Conservation (phyloP, 208 protist species). For the Tritrichomonas musculus region DNA sequence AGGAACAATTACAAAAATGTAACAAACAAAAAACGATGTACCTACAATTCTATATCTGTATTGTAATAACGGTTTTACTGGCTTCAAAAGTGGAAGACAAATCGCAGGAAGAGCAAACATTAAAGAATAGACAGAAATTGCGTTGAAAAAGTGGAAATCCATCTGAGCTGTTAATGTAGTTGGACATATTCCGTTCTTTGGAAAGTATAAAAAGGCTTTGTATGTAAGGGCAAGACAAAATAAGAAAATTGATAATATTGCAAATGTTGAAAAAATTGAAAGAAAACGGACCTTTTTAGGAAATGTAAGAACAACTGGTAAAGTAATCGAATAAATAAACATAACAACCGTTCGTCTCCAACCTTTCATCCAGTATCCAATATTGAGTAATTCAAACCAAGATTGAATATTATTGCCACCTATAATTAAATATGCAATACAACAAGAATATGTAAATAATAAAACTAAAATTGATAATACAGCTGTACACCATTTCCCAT, state of each 20-base stretch:
- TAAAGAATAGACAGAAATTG: neutral
- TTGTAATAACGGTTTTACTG: neutral
- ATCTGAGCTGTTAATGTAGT: neutral
- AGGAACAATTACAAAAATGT: neutral
- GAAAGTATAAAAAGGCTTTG: neutral
- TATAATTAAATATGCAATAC: neutral
- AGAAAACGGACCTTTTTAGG: neutral
- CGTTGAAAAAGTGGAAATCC: neutral
- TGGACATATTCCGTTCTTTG: neutral
- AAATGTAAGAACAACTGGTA: neutral
- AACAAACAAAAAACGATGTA: neutral
- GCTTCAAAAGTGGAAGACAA: neutral
- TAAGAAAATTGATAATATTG: neutral
- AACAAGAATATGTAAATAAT: neutral
- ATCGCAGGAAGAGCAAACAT: neutral
- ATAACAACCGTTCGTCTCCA: neutral
- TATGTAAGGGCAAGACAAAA: neutral
- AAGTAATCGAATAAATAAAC: neutral
- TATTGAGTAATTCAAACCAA: neutral
- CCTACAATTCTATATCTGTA: neutral
- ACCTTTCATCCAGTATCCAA: neutral
- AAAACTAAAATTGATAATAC: neutral
- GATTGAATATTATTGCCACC: neutral
- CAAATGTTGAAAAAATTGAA: constrained; percentile 16
- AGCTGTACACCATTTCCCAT: neutral